Conservation (phyloP, 176 grass and related monocot species). For the Ensete ventricosum region DNA sequence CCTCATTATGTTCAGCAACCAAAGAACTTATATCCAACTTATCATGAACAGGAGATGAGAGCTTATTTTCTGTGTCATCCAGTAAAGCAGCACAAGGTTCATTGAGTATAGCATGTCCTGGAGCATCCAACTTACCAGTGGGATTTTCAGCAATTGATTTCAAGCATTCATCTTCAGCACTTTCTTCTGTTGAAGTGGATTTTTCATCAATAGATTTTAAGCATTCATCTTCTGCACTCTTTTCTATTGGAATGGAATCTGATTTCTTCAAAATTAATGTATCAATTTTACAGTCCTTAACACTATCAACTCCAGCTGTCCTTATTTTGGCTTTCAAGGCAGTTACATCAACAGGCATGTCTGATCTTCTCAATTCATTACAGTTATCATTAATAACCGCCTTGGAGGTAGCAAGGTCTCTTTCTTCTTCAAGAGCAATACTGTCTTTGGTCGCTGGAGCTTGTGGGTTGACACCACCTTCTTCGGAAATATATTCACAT, state of each 20-base stretch:
- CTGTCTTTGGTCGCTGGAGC: constrained; percentile 18
- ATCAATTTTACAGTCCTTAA: not conserved
- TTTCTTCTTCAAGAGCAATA: constrained; percentile 28
- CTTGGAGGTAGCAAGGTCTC: constrained; percentile 27
- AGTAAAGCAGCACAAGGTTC: constrained; percentile 24
- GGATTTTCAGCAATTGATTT: constrained; percentile 14
- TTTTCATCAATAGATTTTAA: not conserved
- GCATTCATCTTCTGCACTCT: not conserved
- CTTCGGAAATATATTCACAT: constrained; percentile 19
- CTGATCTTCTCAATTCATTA: constrained; percentile 9
- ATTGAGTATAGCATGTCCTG: constrained; percentile 17
- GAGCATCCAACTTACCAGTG: constrained; percentile 25
- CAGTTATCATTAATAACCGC: constrained; percentile 25
- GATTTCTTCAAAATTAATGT: not conserved
- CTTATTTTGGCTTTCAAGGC: not conserved
- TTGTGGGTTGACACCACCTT: constrained; percentile 22
- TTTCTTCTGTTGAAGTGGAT: not conserved
- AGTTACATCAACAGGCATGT: not conserved
- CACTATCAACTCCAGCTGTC: not conserved
- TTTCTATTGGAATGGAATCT: not conserved
- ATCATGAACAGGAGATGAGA: constrained; percentile 16
- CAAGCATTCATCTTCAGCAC: constrained; percentile 18
- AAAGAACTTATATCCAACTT: constrained; percentile 15
- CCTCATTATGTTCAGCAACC: constrained; percentile 27
- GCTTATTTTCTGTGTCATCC: constrained; percentile 16